Conservation (phyloP, 2,329 filamentous ascomycete genomes). For the Cladophialophora immunda region DNA sequence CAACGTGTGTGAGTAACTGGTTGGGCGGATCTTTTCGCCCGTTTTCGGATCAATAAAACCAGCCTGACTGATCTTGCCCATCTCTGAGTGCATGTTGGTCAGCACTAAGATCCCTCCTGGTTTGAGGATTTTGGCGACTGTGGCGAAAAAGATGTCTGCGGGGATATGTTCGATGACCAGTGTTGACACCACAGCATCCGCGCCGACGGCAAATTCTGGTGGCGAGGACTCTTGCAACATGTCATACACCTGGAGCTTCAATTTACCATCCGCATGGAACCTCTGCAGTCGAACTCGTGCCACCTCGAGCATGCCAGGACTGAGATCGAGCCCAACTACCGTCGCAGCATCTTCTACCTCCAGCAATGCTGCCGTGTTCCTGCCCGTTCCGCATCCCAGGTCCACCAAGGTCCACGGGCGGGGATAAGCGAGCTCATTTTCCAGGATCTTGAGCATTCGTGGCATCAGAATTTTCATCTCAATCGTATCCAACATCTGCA, state of each 20-base stretch:
- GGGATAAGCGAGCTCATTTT: conserved; percentile 20
- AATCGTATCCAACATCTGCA: conserved; percentile 69
- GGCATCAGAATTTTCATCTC: conserved; percentile 64
- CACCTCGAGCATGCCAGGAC: conserved; percentile 64
- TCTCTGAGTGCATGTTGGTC: conserved; percentile 75
- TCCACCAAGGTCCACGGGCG: conserved; percentile 60
- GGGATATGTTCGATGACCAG: conserved; percentile 72
- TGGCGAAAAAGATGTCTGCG: conserved; percentile 62
- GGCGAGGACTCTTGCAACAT: conserved; percentile 45
- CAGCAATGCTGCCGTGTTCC: conserved; percentile 63
- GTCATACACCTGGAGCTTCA: conserved; percentile 51
- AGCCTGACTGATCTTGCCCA: conserved; percentile 64
- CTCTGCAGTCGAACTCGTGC: conserved; percentile 48
- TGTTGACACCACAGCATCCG: conserved; percentile 61
- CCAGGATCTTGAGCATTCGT: conserved; percentile 52
- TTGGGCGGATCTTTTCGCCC: conserved; percentile 66
- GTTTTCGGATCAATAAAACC: conserved; percentile 66
- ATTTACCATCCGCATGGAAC: conserved; percentile 6
- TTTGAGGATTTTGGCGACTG: conserved; percentile 54
- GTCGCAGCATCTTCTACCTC: conserved; percentile 41
- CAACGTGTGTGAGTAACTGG: conserved; percentile 65
- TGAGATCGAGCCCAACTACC: conserved; percentile 66
- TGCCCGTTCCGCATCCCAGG: conserved; percentile 71
- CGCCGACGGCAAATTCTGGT: conserved; percentile 39
- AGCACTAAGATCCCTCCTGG: conserved; percentile 63